Evolutionary conservation across 2,329 filamentous ascomycete genomes (phyloP).

Genomic region (Phaeomoniella chlamydospora): DNA sequence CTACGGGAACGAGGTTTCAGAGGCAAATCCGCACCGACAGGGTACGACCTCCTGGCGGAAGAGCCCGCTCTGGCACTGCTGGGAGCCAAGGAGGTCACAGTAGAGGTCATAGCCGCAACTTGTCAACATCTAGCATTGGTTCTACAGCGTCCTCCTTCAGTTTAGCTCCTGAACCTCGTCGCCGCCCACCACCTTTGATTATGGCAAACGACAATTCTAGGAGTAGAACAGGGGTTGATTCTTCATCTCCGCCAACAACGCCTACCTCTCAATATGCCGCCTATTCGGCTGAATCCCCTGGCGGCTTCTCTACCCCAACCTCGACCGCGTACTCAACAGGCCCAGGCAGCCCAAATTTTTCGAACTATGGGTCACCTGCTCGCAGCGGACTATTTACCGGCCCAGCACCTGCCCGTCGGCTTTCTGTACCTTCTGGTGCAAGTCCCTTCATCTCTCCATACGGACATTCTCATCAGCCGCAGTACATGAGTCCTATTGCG

Average conservation of each 20-base stretch:
- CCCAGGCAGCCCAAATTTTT: constrained; percentile 63
- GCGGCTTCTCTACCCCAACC: constrained; percentile 67
- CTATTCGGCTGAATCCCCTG: constrained; percentile 53
- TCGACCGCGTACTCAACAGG: constrained; percentile 69
- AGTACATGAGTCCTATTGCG: constrained; percentile 40
- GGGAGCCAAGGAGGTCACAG: constrained; percentile 57
- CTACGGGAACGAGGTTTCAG: constrained; percentile 82
- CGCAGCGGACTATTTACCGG: constrained; percentile 63
- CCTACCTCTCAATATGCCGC: constrained; percentile 49
- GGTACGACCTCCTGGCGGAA: constrained; percentile 56
- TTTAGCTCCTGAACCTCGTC: constrained; percentile 45
- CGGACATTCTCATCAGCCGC: constrained; percentile 39
- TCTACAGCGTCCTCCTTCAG: constrained; percentile 59
- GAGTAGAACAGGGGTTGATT: constrained; percentile 51
- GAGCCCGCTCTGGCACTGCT: constrained; percentile 63
- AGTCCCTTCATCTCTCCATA: constrained; percentile 61
- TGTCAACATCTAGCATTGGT: constrained; percentile 76
- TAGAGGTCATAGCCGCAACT: constrained; percentile 68
- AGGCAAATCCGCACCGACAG: constrained; percentile 81
- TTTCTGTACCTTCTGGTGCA: constrained; percentile 66
- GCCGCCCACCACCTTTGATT: constrained; percentile 66
- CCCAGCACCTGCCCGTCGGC: constrained; percentile 53
- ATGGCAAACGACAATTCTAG: constrained; percentile 58
- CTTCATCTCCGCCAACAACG: constrained; percentile 46
- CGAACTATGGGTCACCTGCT: constrained; percentile 58